These are phyloP conservation scores for Schizophyllum amplum DNA, from an alignment of 1,284 basidiomycete genomes.

Conservation along the genomic window DNA sequence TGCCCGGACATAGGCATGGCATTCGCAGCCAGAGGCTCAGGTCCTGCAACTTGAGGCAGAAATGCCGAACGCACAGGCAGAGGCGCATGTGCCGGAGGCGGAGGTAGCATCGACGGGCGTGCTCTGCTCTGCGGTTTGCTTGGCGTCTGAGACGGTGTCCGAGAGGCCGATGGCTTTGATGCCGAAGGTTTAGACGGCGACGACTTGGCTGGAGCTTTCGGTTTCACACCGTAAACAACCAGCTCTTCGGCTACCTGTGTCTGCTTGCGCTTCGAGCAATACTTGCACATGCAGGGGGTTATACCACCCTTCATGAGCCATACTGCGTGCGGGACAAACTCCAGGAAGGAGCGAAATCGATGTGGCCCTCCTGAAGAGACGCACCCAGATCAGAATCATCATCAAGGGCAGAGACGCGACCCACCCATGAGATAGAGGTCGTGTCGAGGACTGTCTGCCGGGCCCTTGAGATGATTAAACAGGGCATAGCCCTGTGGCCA, in stretches of 20 bases:
- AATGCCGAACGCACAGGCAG: too few relatives aligned
- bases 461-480: neutral
- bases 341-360: constrained; percentile 70
- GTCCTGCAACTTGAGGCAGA: too few relatives aligned
- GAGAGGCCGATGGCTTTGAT: constrained; percentile 20
- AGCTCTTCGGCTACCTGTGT: constrained; percentile 56
- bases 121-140: neutral
- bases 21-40: too few relatives aligned
- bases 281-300: constrained; percentile 66
- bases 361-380: constrained; percentile 24
- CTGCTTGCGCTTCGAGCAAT: constrained; percentile 65
- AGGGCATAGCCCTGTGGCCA: neutral
- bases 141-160: neutral
- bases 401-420: neutral
- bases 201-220: too few relatives aligned
- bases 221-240: constrained; percentile 28
- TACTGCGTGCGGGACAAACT: constrained; percentile 73
- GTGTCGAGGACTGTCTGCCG: neutral
- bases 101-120: neutral
- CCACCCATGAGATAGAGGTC: neutral
- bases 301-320: constrained; percentile 62
- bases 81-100: too few relatives aligned
- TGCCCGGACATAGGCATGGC: too few relatives aligned
- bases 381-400: neutral
- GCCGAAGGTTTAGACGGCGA: constrained; percentile 20